Base-by-base conservation (phyloP, 1,284 basidiomycete genomes). In the Ceratobasidium theobromae region DNA sequence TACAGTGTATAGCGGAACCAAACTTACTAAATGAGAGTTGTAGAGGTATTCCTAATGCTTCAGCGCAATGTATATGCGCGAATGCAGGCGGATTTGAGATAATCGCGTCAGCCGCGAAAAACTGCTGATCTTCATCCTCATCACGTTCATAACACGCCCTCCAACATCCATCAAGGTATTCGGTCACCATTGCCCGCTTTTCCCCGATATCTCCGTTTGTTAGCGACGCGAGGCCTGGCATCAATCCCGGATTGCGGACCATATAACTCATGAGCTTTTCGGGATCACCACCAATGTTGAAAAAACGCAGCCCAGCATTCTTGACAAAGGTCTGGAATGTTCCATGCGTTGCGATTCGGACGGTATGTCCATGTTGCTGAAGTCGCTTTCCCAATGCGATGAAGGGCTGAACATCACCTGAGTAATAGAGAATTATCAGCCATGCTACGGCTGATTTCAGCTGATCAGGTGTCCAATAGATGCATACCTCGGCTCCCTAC, bases 391-490 rank as follows among this genome's bases (percentile, higher is more conserved):
- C 86, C 0, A 89, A 77, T 0, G 86, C 86, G 18, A 89, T 76
- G 72, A 85, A 89, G 0, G 86, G 87, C 72, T 88, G 87, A 0
- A 90, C 86, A 71, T 89, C 86, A 41, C 86, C 86, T 83, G 72
- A 45, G 23, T 21, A 55, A 27, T 40, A 40, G 28, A n/a, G 21
- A 54, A n/a, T 53, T n/a, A 46, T 40, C 14, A 32, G 40, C 25
- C 18, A 33, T 27, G 16, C 28, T 12, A n/a, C 35, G 18, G 48
- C 30, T 33, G 27, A 16, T 30, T 30, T 28, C 12, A 48, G 51
- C 18, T 45, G 18, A 45, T 11, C 6, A 21, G 6, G 5, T 11
- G 43, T 11, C 18, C 33, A 14, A 55, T 11, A 12, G 41, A 33
- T 12, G 69, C 79, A 51, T 69, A 82, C 85, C 85, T 72, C 85